Conservation (phyloP, 345 rosid genomes). For the Populus deltoides region DNA sequence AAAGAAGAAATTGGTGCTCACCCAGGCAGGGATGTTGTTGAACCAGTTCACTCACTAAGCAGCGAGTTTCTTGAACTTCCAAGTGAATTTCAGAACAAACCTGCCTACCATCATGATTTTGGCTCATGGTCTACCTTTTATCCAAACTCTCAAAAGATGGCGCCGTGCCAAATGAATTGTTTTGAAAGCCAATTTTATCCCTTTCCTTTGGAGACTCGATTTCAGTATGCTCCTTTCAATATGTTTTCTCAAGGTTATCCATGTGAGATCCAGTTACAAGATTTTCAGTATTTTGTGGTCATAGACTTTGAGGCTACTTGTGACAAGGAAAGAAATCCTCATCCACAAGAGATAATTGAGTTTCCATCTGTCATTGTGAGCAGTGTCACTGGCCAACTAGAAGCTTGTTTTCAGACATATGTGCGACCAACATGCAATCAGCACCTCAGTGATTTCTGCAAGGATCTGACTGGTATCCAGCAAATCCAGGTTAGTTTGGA, state of each 20-base stretch:
- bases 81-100: slow-evolving; percentile 38
- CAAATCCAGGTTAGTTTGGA: slow-evolving; percentile 39
- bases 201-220: slow-evolving; percentile 37
- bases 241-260: slow-evolving; percentile 37
- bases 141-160: slow-evolving; percentile 42
- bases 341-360: slow-evolving; percentile 52
- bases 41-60: slow-evolving; percentile 29
- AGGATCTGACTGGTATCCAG: slow-evolving; percentile 50
- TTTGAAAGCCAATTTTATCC: slow-evolving; percentile 43
- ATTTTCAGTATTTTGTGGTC: slow-evolving; percentile 49
- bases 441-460: slow-evolving; percentile 43
- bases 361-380: slow-evolving; percentile 51
- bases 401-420: slow-evolving; percentile 49
- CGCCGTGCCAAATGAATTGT: slow-evolving; percentile 37
- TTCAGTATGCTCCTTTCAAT: slow-evolving; percentile 41
- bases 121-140: slow-evolving; percentile 40
- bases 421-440: slow-evolving; percentile 49
- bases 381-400: slow-evolving; percentile 41
- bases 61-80: slow-evolving; percentile 37
- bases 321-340: slow-evolving; percentile 48
- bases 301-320: slow-evolving; percentile 53
- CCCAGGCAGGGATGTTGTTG: slow-evolving; percentile 32
- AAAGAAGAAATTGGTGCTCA: slow-evolving; percentile 36
- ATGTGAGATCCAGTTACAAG: slow-evolving; percentile 44
- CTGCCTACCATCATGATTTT: slow-evolving; percentile 37